phyloP scores from a whole-genome alignment of 495 filamentous ascomycete genomes.

The Aspergillus ellipticus region DNA sequence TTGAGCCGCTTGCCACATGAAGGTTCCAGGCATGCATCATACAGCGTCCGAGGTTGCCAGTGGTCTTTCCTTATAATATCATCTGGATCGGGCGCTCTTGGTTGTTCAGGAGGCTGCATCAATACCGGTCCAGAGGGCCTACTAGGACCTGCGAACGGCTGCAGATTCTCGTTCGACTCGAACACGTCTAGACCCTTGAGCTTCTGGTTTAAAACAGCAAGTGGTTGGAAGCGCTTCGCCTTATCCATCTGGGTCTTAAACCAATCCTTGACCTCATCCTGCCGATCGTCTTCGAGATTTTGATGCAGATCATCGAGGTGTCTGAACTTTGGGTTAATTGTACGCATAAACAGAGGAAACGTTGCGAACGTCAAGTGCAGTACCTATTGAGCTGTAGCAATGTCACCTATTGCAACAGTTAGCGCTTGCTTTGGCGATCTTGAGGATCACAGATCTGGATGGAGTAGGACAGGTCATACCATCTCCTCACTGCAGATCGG shows the following conservation, averaged over 20 bases:
- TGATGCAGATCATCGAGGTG: slow-evolving; percentile 94
- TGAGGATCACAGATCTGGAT: not conserved
- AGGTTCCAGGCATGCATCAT: slow-evolving; percentile 83
- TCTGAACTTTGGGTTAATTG: slow-evolving; percentile 38
- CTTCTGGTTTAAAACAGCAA: slow-evolving; percentile 90
- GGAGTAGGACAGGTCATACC: slow-evolving; percentile 44
- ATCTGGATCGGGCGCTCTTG: slow-evolving; percentile 65
- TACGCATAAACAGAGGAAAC: not conserved
- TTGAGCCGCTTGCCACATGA: slow-evolving; percentile 77
- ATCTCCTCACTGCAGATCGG: slow-evolving; percentile 98
- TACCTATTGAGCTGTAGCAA: slow-evolving; percentile 89
- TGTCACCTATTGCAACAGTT: slow-evolving; percentile 60
- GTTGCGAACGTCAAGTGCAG: slow-evolving; percentile 3
- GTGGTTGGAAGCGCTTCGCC: slow-evolving; percentile 91
- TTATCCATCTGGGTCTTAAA: slow-evolving; percentile 95
- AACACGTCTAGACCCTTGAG: slow-evolving; percentile 96
- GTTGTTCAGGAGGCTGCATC: slow-evolving; percentile 32
- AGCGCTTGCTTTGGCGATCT: slow-evolving; percentile 9
- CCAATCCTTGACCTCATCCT: slow-evolving; percentile 98
- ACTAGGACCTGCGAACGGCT: slow-evolving; percentile 26
- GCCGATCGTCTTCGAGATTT: slow-evolving; percentile 86
- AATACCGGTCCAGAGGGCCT: slow-evolving; percentile 27
- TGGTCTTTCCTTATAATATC: slow-evolving; percentile 82
- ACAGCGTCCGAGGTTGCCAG: slow-evolving; percentile 74
- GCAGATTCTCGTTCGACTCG: slow-evolving; percentile 77